A percentile compares a stretch with the other conserved stretches of the same genome.
Evolutionary conservation across 306 rosid species (phyloP).

Genomic region (Alnus rubra): DNA sequence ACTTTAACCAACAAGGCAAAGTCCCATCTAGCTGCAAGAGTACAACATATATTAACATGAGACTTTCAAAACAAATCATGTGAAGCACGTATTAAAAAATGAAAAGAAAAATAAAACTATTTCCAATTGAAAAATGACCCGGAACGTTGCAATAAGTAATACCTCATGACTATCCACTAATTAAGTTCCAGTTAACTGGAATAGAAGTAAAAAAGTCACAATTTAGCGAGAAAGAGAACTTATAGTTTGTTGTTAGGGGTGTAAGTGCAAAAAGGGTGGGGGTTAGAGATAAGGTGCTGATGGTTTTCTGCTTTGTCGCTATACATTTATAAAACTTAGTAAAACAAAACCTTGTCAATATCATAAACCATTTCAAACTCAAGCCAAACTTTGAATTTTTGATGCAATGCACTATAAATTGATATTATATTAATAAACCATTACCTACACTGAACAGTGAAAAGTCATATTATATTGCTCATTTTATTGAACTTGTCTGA

Average conservation of each 20-base stretch:
- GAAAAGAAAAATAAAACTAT: neutral
- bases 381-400: neutral
- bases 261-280: neutral
- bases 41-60: neutral
- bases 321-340: neutral
- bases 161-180: neutral
- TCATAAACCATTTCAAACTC: neutral
- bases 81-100: neutral
- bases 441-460: neutral
- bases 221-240: neutral
- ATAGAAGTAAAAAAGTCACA: neutral
- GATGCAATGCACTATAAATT: neutral
- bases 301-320: too few species aligned
- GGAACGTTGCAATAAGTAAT: neutral
- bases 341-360: neutral
- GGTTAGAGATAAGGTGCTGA: too few species aligned
- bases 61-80: neutral
- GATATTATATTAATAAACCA: neutral
- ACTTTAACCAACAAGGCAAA: too few species aligned
- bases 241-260: neutral
- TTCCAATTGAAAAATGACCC: neutral
- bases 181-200: neutral
- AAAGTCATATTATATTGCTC: neutral
- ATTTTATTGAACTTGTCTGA: neutral
- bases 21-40: neutral